A percentile compares a stretch with the other conserved stretches of the same genome.
phyloP scores from a whole-genome alignment of 345 rosid species.

The Viola odorata region DNA sequence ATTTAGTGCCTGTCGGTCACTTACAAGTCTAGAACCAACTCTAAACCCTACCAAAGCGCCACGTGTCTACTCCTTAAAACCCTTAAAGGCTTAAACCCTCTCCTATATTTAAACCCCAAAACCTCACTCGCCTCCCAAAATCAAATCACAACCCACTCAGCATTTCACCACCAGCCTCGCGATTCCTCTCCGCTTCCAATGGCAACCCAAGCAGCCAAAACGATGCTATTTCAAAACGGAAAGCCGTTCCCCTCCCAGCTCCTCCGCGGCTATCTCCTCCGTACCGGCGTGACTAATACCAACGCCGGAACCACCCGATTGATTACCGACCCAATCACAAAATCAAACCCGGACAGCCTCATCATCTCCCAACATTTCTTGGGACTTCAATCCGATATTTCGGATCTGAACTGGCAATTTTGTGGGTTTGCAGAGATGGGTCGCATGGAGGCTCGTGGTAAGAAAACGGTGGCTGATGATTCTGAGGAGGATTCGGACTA shows the following conservation, averaged over 20 bases:
- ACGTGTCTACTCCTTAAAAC: background rate
- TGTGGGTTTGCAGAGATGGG: background rate
- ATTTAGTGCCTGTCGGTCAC: background rate
- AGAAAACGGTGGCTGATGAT: background rate
- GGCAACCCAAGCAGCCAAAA: constrained; percentile 3
- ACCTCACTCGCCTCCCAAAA: background rate
- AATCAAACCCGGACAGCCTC: too few species aligned
- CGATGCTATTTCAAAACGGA: constrained; percentile 6
- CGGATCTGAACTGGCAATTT: background rate
- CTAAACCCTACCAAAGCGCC: background rate
- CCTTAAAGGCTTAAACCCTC: background rate
- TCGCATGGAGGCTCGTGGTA: background rate
- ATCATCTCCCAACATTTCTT: too few species aligned
- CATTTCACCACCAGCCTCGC: background rate
- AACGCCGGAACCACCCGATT: background rate
- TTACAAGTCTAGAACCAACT: background rate
- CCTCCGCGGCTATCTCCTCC: constrained; percentile 5
- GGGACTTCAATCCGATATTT: too few species aligned
- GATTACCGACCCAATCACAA: background rate
- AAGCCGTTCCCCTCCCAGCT: constrained; percentile 9
- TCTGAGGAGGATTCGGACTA: too few species aligned
- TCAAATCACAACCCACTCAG: background rate
- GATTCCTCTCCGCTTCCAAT: background rate
- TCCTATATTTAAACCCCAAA: background rate
- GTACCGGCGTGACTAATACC: background rate